Percentiles rank a stretch among this genome's conserved stretches.
Conservation (phyloP, 2,329 filamentous ascomycete genomes). For the Claviceps purpurea region DNA sequence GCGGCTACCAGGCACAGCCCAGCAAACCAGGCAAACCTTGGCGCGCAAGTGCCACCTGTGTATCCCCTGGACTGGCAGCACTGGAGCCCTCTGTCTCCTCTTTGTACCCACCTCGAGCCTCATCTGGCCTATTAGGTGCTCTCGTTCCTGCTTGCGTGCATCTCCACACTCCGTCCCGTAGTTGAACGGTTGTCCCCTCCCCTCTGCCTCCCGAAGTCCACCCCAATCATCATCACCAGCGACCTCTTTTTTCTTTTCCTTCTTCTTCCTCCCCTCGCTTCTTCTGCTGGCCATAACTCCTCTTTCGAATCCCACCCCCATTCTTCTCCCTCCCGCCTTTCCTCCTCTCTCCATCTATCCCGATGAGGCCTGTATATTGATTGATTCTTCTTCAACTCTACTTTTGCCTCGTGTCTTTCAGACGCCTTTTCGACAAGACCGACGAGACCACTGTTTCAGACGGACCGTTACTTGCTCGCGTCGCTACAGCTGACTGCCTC, state of each 20-base stretch:
- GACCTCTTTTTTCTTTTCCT: slow-evolving; percentile 12
- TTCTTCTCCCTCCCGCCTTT: slow-evolving; percentile 5
- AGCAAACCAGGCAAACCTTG: background rate
- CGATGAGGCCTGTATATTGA: slow-evolving; percentile 26
- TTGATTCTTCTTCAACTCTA: slow-evolving; percentile 18
- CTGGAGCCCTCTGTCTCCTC: background rate
- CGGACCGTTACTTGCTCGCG: slow-evolving; percentile 2
- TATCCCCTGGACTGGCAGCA: background rate
- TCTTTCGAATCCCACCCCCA: slow-evolving; percentile 6
- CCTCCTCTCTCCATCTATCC: slow-evolving; percentile 6
- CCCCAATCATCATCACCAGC: slow-evolving; percentile 10
- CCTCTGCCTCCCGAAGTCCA: slow-evolving; percentile 1
- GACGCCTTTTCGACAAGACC: background rate
- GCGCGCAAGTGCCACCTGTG: background rate
- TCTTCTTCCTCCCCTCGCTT: slow-evolving; percentile 11
- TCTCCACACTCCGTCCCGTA: background rate
- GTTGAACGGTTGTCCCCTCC: background rate
- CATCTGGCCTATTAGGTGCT: background rate
- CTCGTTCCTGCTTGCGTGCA: background rate
- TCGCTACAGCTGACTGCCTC: background rate
- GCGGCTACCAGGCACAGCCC: background rate
- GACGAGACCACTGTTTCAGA: slow-evolving; percentile 1
- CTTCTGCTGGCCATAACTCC: slow-evolving; percentile 12
- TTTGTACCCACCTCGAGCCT: background rate
- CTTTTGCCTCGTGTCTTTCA: slow-evolving; percentile 14